phyloP scores from a whole-genome alignment of 2,329 filamentous ascomycete species.

The Allantophomopsis cytisporea region DNA sequence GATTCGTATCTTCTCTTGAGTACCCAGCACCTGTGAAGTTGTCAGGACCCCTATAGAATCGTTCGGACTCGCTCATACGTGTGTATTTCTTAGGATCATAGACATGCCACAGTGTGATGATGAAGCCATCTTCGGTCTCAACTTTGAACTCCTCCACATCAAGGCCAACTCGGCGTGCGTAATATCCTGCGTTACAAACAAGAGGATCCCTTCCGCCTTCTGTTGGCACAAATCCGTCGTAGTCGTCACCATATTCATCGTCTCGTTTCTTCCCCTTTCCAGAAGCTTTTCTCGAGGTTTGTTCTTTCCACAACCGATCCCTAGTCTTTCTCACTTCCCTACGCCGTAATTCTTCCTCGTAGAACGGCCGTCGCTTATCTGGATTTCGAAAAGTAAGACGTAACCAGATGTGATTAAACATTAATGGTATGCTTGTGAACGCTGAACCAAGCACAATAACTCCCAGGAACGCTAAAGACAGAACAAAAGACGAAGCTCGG shows the following conservation, averaged over 20 bases:
- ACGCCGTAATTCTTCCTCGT: constrained; percentile 55
- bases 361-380: constrained; percentile 50
- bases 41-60: constrained; percentile 42
- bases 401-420: constrained; percentile 33
- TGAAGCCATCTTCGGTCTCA: constrained; percentile 87
- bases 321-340: constrained; percentile 39
- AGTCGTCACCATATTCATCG: constrained; percentile 24
- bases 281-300: constrained; percentile 24
- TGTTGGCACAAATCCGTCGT: constrained; percentile 45
- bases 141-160: constrained; percentile 75
- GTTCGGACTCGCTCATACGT: constrained; percentile 31
- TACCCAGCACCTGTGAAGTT: constrained; percentile 36
- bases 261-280: constrained; percentile 11
- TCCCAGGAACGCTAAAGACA: constrained; percentile 66
- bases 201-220: constrained; percentile 74
- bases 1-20: constrained; percentile 12
- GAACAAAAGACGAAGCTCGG: constrained; percentile 53
- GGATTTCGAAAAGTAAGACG: constrained; percentile 46
- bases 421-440: constrained; percentile 47
- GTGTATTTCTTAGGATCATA: constrained; percentile 69
- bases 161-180: constrained; percentile 75
- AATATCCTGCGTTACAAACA: constrained; percentile 69
- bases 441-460: constrained; percentile 65
- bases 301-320: constrained; percentile 46
- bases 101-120: constrained; percentile 80